A percentile compares a stretch with the other conserved stretches of the same genome.
Conservation (phyloP, 2,329 filamentous ascomycete genomes). For the Alternaria infectoria region DNA sequence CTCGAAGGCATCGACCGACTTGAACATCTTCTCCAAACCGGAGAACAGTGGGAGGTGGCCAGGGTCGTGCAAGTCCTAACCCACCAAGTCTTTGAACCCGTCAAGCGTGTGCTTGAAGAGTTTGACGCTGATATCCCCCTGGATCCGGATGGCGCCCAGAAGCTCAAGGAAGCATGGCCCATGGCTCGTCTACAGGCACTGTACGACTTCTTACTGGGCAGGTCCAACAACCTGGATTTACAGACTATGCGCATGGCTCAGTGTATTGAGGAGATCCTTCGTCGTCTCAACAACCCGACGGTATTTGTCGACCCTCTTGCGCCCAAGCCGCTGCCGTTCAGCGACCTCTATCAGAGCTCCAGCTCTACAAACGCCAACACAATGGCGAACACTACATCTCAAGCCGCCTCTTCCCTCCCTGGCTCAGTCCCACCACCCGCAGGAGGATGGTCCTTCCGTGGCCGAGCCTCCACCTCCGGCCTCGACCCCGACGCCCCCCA, state of each 20-base stretch:
- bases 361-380: neutral
- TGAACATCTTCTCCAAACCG: neutral
- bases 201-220: neutral
- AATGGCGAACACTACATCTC: neutral
- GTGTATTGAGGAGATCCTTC: neutral
- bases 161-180: slow-evolving; percentile 6
- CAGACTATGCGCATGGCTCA: neutral
- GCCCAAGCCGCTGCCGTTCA: neutral
- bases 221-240: neutral
- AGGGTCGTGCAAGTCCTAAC: neutral
- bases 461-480: neutral
- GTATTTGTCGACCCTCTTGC: slow-evolving; percentile 3
- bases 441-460: neutral
- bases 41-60: neutral
- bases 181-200: neutral
- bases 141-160: slow-evolving; percentile 3
- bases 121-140: slow-evolving; percentile 7
- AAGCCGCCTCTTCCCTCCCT: neutral
- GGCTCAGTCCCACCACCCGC: neutral
- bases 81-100: slow-evolving; percentile 1
- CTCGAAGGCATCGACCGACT: neutral
- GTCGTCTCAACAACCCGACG: slow-evolving; percentile 2
- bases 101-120: neutral
- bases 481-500: neutral
- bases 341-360: neutral